phyloP scores from a whole-genome alignment of 106 monocot genomes.

The Dioscorea dumetorum region DNA sequence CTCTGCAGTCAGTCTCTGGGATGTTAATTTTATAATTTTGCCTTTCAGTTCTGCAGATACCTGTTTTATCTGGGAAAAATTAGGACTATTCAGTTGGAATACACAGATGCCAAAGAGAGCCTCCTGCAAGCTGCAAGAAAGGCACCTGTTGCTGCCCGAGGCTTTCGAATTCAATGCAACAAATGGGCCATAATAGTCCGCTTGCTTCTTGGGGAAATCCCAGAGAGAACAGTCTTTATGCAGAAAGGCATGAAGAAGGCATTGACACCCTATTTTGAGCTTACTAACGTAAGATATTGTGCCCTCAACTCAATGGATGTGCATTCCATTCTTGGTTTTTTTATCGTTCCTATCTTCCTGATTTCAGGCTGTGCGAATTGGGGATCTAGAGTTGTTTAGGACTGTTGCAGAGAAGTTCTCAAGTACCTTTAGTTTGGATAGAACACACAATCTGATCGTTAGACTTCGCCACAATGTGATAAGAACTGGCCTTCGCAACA shows the following conservation, averaged over 20 bases:
- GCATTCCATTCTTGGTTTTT: background rate
- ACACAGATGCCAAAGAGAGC: slow-evolving; percentile 95
- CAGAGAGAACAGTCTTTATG: slow-evolving; percentile 97
- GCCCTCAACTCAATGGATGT: background rate
- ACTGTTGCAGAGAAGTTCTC: slow-evolving; percentile 79
- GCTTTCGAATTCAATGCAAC: slow-evolving; percentile 89
- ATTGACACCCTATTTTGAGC: slow-evolving; percentile 87
- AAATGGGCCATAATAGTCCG: slow-evolving; percentile 97
- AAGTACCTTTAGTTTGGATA: slow-evolving; percentile 48
- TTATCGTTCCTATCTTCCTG: background rate
- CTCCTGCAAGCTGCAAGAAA: slow-evolving; percentile 92
- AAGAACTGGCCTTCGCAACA: slow-evolving; percentile 87
- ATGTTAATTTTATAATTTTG: too few relatives aligned
- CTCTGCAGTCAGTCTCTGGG: too few relatives aligned
- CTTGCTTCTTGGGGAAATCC: slow-evolving; percentile 89
- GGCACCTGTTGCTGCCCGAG: slow-evolving; percentile 81
- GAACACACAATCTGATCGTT: slow-evolving; percentile 84
- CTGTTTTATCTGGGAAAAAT: slow-evolving; percentile 95
- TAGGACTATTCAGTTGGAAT: slow-evolving; percentile 95
- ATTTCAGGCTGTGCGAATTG: slow-evolving; percentile 83
- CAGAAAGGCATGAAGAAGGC: slow-evolving; percentile 98
- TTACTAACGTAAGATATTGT: slow-evolving; percentile 63
- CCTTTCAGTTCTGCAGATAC: slow-evolving; percentile 75
- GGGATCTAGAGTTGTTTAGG: slow-evolving; percentile 84
- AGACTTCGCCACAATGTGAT: slow-evolving; percentile 97